Percentiles rank a stretch among this genome's conserved stretches.
Evolutionary conservation across 1,139 yeast genomes (phyloP).

Genomic region (Geotrichum macrosporum): DNA sequence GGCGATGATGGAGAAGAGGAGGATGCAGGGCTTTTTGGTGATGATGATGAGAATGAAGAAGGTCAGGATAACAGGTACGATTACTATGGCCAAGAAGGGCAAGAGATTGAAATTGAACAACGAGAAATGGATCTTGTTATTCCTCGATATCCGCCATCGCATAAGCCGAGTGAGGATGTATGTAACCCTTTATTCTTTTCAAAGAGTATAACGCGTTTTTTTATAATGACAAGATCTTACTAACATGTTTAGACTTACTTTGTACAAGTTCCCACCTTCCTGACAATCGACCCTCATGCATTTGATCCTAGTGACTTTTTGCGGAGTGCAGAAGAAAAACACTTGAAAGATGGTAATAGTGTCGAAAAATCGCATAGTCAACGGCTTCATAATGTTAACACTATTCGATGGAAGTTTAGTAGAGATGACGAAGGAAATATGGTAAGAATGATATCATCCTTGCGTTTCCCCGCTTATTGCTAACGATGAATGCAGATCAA

Average conservation of each 20-base stretch:
- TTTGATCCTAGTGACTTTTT: conserved; percentile 73
- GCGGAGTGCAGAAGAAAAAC: conserved; percentile 19
- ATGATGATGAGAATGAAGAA: conserved; percentile 23
- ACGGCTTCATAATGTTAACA: conserved; percentile 66
- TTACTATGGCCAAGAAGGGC: conserved; percentile 17
- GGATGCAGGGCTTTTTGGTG: conserved; percentile 14
- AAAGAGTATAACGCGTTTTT: too few species aligned
- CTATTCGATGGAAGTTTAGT: conserved; percentile 90
- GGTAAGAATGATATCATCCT: conserved; percentile 9
- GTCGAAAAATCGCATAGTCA: conserved; percentile 47
- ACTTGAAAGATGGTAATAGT: conserved; percentile 44
- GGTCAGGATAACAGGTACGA: conserved; percentile 19
- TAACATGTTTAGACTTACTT: conserved; percentile 43
- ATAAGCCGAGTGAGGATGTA: conserved; percentile 28
- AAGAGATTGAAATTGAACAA: conserved; percentile 40
- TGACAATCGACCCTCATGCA: conserved; percentile 79
- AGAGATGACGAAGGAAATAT: conserved; percentile 57
- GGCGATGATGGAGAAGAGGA: conserved; percentile 21
- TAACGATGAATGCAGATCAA: conserved; percentile 38
- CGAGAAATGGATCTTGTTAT: conserved; percentile 58
- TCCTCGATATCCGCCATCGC: conserved; percentile 67
- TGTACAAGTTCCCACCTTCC: conserved; percentile 74
- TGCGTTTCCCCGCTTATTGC: conserved; percentile 17
- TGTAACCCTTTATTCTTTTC: too few species aligned
- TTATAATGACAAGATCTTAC: too few species aligned